Evolutionary conservation across 2,329 filamentous ascomycete genomes (phyloP), one percentile per base, ranked within the genome.

Genomic region (Cladosporium sp.): DNA sequence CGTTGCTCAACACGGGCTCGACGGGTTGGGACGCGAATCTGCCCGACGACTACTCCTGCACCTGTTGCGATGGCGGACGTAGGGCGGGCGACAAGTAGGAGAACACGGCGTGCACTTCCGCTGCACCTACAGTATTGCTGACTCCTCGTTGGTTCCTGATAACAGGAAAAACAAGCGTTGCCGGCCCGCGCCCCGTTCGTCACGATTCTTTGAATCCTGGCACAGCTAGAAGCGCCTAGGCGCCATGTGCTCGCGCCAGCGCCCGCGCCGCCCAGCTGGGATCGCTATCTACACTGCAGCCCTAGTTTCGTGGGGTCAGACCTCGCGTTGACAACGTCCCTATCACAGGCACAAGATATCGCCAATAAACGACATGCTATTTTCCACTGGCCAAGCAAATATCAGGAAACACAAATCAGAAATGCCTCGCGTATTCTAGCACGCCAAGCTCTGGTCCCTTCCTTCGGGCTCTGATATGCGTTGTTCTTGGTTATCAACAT

Each of bases 121-220:
- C 8, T 39, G 36, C 36, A 39, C 17, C 36, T 39, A 8, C 36
- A 39, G 36, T 13, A n/a, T n/a, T 24, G 22, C 42, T 47, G 24
- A 25, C 45, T 48, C 15, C 45, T 48, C 45, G 45, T 48, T 48
- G 45, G 45, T 48, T 22, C n/a, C 28, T 32, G 45, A 48, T 48
- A 48, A 48, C 45, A 48, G 45, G 34, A n/a, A 32, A 28, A 34
- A 34, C 13, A 48, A 48, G 45, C 45, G 24, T 32, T 28, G 24
- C 45, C 45, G 45, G 45, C 45, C 45, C 45, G 45, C 28, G 6
- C 12, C 25, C 45, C 45, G 45, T 35, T 48, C 45, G 45, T 48
- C 45, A 48, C 25, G n/a, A n/a, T 48, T 35, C 24, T 6, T 15
- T 48, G 8, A 48, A 48, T 48, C 45, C 45, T 48, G 28, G 45